Evolutionary conservation across 176 grass and related monocot genomes (phyloP), one percentile per base, ranked within the genome.

Genomic region (Typha latifolia): DNA sequence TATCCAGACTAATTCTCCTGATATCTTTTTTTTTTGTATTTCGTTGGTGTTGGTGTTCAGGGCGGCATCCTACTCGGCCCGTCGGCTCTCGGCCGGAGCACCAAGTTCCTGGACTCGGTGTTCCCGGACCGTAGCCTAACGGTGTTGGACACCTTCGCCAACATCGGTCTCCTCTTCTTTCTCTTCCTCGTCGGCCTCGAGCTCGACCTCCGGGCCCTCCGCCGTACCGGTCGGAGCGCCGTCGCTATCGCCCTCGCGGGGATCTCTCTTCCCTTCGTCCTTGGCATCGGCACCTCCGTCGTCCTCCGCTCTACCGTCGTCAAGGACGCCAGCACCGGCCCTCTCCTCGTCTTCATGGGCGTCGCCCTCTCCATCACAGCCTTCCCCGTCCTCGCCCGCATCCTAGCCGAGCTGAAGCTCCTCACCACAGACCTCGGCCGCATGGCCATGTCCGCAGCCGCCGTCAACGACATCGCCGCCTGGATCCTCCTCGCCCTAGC

Each of bases 321-420:
- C 43, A 80, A 85, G 61, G 85, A 70, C 10, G 49, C 79, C 0
- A 68, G 27, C 0, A 78, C 78, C 0, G 82, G 16, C 0, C 89
- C 85, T 1, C 66, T 93, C 68, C 73, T 88, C 0, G 89, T 91
- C 3, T 91, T 91, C 84, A 91, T 91, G 84, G 89, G 89, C 16
- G 89, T 91, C 3, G 89, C 89, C 3, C 84, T 91, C 72, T 91
- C 89, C 68, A 91, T 91, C 65, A 91, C 89, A 4, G 89, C 89
- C 0, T 91, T 91, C 74, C 84, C 89, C 0, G 89, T 93, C 0
- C 82, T 93, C 1, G 89, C 89, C 0, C 85, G 89, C 2, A 93
- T 93, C 79, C 73, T 93, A 0, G 77, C 89, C 15, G 89, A 93
- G 79, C 79, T 93, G 12, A 93, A 93, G 75, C 76, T 93, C 0